Evolutionary conservation across 768 basidiomycete species (phyloP).

Genomic region (Naematelia aurantialba): DNA sequence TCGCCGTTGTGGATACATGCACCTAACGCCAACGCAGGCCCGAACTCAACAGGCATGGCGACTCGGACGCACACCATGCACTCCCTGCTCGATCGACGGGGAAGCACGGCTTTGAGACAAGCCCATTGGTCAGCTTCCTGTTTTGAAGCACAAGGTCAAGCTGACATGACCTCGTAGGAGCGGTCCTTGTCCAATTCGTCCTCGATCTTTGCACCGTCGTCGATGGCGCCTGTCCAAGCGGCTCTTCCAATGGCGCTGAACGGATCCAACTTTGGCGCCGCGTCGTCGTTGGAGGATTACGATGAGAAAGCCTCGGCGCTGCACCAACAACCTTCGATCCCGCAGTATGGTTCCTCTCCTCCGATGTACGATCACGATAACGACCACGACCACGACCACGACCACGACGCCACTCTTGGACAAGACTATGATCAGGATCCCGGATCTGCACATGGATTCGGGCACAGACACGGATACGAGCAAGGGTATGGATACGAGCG

Average conservation of each 20-base stretch:
- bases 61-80: constrained; percentile 42
- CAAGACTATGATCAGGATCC: not conserved
- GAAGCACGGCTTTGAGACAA: constrained; percentile 48
- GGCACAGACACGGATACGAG: too few relatives aligned
- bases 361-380: constrained; percentile 4
- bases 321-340: not conserved
- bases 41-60: constrained; percentile 48
- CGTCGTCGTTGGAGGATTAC: constrained; percentile 31
- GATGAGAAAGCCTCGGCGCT: constrained; percentile 5
- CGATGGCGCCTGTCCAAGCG: constrained; percentile 3
- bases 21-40: too few relatives aligned
- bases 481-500: too few relatives aligned
- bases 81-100: constrained; percentile 46
- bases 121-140: constrained; percentile 32
- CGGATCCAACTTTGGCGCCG: constrained; percentile 38
- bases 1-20: too few relatives aligned
- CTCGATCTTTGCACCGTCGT: constrained; percentile 29
- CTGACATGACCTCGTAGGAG: constrained; percentile 11
- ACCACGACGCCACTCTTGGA: too few relatives aligned
- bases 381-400: constrained; percentile 14
- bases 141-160: not conserved
- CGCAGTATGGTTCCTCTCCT: not conserved
- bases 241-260: constrained; percentile 36
- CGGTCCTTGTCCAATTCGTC: constrained; percentile 41
- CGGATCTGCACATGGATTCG: too few relatives aligned